These are phyloP conservation scores for Starmera pachycereana DNA, from an alignment of 805 yeast genomes.

Conservation along the genomic window DNA sequence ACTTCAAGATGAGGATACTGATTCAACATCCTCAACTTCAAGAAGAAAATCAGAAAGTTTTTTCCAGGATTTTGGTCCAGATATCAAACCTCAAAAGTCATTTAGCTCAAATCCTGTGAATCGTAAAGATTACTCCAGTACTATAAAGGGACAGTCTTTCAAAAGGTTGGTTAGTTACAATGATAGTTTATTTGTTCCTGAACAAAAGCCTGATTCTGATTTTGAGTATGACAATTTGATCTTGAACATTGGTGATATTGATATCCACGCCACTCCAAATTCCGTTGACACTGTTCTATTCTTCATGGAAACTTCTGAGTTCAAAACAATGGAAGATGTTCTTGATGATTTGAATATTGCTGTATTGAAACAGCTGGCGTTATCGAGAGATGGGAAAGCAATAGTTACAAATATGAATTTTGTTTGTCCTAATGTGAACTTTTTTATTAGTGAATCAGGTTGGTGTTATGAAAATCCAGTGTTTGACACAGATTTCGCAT, in stretches of 20 bases:
- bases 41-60: conserved; percentile 1
- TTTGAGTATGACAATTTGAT: conserved; percentile 46
- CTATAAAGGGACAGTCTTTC: conserved; percentile 11
- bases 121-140: conserved; percentile 3
- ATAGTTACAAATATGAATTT: conserved; percentile 35
- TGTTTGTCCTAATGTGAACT: conserved; percentile 33
- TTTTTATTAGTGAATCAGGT: conserved; percentile 27
- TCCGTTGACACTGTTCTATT: conserved; percentile 29
- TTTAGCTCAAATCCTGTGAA: not conserved
- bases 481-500: conserved; percentile 4
- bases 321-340: conserved; percentile 33
- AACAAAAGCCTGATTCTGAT: conserved; percentile 23
- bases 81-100: not conserved
- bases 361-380: conserved; percentile 35
- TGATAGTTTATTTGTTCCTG: conserved; percentile 12
- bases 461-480: conserved; percentile 9
- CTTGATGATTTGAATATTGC: conserved; percentile 60
- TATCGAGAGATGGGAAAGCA: conserved; percentile 22
- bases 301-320: conserved; percentile 24
- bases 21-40: not conserved
- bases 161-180: conserved; percentile 8
- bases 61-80: conserved; percentile 11
- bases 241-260: conserved; percentile 41
- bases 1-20: conserved; percentile 1
- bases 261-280: conserved; percentile 35